Evolutionary conservation across 2,329 filamentous ascomycete species (phyloP).

Genomic region (Lasiodiplodia theobromae): DNA sequence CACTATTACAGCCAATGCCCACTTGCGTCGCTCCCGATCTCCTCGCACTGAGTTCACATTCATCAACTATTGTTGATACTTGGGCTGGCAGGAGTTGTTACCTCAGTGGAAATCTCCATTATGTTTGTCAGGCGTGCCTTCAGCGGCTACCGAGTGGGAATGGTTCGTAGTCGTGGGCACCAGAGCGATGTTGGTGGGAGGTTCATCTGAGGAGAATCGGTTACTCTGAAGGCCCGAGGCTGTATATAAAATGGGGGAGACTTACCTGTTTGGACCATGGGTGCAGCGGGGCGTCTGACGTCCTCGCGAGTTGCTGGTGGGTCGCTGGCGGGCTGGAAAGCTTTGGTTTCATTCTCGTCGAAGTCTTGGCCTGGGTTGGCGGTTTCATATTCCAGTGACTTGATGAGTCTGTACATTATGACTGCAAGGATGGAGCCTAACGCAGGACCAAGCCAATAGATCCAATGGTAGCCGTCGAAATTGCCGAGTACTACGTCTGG

Average conservation of each 20-base stretch:
- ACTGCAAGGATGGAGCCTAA: slow-evolving; percentile 49
- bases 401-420: slow-evolving; percentile 50
- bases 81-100: not conserved
- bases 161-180: not conserved
- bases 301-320: not conserved
- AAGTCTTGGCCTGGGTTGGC: slow-evolving; percentile 51
- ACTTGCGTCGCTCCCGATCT: too few species aligned
- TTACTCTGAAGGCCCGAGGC: not conserved
- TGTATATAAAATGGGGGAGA: not conserved
- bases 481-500: slow-evolving; percentile 49
- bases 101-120: not conserved
- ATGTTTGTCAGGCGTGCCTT: not conserved
- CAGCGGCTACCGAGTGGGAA: not conserved
- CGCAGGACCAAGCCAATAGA: slow-evolving; percentile 57
- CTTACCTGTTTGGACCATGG: not conserved
- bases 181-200: not conserved
- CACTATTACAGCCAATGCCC: too few species aligned
- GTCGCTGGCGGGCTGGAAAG: not conserved
- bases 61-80: too few species aligned
- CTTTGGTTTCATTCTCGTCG: slow-evolving; percentile 36
- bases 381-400: slow-evolving; percentile 50
- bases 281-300: not conserved
- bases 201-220: not conserved
- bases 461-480: slow-evolving; percentile 54
- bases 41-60: too few species aligned